These are phyloP conservation scores for Syncephalastrum racemosum DNA, from an alignment of 371 early-diverging fungal genomes.

Conservation along the genomic window DNA sequence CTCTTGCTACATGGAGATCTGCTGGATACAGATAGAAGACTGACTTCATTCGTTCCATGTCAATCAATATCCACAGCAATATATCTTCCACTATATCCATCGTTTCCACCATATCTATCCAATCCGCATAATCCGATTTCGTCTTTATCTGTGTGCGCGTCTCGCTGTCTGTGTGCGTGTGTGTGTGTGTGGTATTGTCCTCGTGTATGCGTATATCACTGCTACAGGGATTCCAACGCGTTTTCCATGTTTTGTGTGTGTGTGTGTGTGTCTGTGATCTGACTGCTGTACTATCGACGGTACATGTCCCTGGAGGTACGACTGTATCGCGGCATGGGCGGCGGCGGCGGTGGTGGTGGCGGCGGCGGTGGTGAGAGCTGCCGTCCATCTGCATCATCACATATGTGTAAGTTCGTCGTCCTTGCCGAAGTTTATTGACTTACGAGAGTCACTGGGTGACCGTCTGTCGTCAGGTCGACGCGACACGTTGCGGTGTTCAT, in stretches of 20 bases:
- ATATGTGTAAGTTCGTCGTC: no score
- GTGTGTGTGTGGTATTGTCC: neutral
- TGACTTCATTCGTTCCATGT: no score
- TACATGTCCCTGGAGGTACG: conserved; percentile 40
- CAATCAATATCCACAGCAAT: neutral
- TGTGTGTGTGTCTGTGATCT: conserved; percentile 5
- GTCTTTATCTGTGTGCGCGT: neutral
- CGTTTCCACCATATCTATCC: conserved; percentile 7
- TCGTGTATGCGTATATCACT: neutral
- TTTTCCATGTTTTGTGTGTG: conserved; percentile 6
- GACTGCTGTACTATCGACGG: conserved; percentile 31
- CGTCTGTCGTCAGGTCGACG: conserved; percentile 1
- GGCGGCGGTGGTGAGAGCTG: neutral
- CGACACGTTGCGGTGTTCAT: conserved; percentile 33
- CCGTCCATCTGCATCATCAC: neutral
- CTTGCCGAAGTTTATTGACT: conserved; percentile 5
- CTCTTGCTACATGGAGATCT: no score
- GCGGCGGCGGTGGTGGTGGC: no score
- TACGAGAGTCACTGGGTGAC: conserved; percentile 28
- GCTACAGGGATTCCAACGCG: neutral
- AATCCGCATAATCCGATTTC: conserved; percentile 1
- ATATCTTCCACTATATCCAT: conserved; percentile 5
- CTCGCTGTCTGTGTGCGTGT: neutral
- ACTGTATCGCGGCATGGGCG: conserved; percentile 21
- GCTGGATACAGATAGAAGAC: no score